These are phyloP conservation scores for Xylaria venustula DNA, from an alignment of 495 filamentous ascomycete genomes.

Conservation along the genomic window DNA sequence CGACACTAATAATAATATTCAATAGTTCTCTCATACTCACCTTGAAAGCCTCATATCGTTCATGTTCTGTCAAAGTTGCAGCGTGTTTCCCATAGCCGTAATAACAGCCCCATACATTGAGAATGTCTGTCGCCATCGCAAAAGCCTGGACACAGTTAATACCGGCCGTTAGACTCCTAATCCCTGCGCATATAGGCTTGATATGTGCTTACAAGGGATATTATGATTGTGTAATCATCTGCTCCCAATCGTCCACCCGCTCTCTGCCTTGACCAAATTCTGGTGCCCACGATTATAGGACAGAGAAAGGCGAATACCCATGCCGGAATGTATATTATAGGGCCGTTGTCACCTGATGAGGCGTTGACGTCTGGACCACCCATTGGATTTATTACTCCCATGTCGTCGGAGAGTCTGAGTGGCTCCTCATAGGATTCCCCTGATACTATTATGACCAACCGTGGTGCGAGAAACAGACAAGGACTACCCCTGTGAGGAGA, in stretches of 20 bases:
- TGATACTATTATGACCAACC: no score
- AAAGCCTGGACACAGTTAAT: neutral
- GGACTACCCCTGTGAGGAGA: no score
- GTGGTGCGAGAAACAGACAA: no score
- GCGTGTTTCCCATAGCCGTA: constrained; percentile 28
- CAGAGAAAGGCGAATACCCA: constrained; percentile 28
- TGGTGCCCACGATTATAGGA: constrained; percentile 20
- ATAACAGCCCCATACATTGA: neutral
- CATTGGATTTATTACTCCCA: neutral
- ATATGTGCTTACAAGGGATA: constrained; percentile 24
- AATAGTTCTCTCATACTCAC: constrained; percentile 7
- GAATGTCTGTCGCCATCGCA: neutral
- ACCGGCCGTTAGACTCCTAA: neutral
- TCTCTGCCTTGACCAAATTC: constrained; percentile 26
- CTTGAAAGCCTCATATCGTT: constrained; percentile 27
- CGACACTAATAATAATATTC: no score
- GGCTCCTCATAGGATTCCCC: no score
- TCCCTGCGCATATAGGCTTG: neutral
- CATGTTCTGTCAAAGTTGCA: constrained; percentile 8
- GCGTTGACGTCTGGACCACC: neutral
- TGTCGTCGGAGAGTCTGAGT: no score
- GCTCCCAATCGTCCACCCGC: constrained; percentile 24
- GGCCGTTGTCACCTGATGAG: neutral
- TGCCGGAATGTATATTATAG: constrained; percentile 9
- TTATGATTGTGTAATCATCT: constrained; percentile 31